Evolutionary conservation across 2,329 filamentous ascomycete species (phyloP).

Genomic region (Colletotrichum sp.): DNA sequence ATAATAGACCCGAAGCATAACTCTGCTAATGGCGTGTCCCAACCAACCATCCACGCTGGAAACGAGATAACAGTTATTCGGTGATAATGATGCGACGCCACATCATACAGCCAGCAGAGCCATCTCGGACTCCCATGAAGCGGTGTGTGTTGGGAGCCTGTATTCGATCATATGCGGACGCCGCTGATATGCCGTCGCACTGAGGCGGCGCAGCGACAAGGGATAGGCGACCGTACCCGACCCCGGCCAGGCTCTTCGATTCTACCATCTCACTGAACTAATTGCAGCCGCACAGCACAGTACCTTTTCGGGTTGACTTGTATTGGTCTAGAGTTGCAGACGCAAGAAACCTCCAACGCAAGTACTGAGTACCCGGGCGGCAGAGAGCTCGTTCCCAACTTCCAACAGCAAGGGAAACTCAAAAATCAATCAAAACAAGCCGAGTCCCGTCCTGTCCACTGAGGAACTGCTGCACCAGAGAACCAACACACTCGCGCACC

Average conservation of each 20-base stretch:
- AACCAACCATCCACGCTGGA: background rate
- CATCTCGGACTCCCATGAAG: background rate
- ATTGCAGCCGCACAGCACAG: background rate
- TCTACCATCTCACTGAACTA: background rate
- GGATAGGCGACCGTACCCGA: background rate
- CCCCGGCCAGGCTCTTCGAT: background rate
- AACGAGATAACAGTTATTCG: background rate
- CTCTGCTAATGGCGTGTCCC: background rate
- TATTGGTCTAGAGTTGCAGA: background rate
- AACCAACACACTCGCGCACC: background rate
- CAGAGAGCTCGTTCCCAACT: background rate
- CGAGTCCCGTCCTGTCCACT: background rate
- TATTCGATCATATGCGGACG: background rate
- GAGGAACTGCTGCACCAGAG: background rate
- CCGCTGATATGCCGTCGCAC: background rate
- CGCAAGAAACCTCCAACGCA: background rate
- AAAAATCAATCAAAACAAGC: background rate
- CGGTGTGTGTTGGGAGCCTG: background rate
- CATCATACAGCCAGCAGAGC: background rate
- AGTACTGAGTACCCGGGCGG: background rate
- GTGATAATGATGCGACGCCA: background rate
- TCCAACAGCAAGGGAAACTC: background rate
- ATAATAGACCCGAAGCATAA: background rate
- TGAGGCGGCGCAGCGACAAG: background rate
- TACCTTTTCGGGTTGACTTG: background rate